Base-by-base conservation (phyloP, 257 asterid genomes). In the Misopates orontium region DNA sequence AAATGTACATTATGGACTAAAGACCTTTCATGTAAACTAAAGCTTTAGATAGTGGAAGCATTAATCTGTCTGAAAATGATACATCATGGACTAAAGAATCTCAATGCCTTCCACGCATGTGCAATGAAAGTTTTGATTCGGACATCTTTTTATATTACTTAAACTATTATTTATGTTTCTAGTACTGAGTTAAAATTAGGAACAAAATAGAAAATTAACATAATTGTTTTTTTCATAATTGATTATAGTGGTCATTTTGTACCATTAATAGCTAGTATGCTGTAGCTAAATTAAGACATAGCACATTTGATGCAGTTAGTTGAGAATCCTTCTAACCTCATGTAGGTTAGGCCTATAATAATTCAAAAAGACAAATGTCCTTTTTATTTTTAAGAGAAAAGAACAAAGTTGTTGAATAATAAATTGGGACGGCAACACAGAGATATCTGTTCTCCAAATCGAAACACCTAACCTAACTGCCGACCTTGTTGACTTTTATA, bases 401-500 rank as follows among this genome's bases (percentile, higher is more conserved):
- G n/a, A n/a, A n/a, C n/a, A 36, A 44, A 13, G 12, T 60, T 31
- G 19, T 14, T 36, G 17, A 19, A 60, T 28, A 23, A 10, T 11
- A 54, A 2, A 7, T 6, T 19, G 13, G 65, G 67, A 55, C 70
- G 25, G 64, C 59, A 50, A 41, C 3, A 39, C 53, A 24, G 15
- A 22, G 22, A 50, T 4, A 49, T 1, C 22, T 65, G 67, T 58
- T 40, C 39, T 48, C 50, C 73, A 49, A 48, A 18, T 5, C 41
- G 41, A 45, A n/a, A n/a, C n/a, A n/a, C n/a, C n/a, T 17, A 5
- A 21, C 66, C 41, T 25, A 20, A 62, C 24, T 17, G 68, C 36
- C 36, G 36, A 28, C 36, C 36, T 28, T 12, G 41, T 72, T 66
- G 61, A 40, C 72, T 40, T 65, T 3, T 39, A 58, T 17, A 0